Evolutionary conservation across 441 rosid genomes (phyloP).

Genomic region (Mallotus repandus): DNA sequence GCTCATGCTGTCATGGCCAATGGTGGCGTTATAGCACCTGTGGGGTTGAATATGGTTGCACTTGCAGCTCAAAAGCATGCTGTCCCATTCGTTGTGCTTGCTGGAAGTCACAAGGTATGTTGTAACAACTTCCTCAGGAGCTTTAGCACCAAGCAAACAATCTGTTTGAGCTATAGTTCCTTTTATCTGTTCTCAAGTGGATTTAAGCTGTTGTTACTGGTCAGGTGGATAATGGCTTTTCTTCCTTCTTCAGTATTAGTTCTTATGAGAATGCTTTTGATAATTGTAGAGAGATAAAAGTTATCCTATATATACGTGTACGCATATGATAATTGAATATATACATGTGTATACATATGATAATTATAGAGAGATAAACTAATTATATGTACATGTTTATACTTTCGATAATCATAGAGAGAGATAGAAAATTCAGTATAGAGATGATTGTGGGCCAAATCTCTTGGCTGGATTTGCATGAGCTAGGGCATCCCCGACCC

Average conservation of each 20-base stretch:
- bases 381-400: neutral
- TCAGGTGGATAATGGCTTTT: neutral
- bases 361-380: too few relatives aligned
- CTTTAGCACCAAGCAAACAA: constrained; percentile 3
- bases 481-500: neutral
- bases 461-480: neutral
- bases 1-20: constrained; percentile 99
- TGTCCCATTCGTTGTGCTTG: constrained; percentile 97
- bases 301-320: neutral
- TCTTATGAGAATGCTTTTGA: neutral
- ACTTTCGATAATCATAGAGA: too few relatives aligned
- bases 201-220: constrained; percentile 3
- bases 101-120: constrained; percentile 95
- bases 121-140: constrained; percentile 4
- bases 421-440: neutral
- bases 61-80: constrained; percentile 98
- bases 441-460: neutral
- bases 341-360: too few relatives aligned
- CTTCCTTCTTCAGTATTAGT: neutral
- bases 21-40: constrained; percentile 97
- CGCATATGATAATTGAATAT: neutral
- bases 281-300: neutral
- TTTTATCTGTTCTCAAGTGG: constrained; percentile 4
- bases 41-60: constrained; percentile 98
- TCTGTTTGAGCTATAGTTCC: neutral